phyloP scores from a whole-genome alignment of 192 early-diverging fungal genomes.

The Spinellus fusiger region DNA sequence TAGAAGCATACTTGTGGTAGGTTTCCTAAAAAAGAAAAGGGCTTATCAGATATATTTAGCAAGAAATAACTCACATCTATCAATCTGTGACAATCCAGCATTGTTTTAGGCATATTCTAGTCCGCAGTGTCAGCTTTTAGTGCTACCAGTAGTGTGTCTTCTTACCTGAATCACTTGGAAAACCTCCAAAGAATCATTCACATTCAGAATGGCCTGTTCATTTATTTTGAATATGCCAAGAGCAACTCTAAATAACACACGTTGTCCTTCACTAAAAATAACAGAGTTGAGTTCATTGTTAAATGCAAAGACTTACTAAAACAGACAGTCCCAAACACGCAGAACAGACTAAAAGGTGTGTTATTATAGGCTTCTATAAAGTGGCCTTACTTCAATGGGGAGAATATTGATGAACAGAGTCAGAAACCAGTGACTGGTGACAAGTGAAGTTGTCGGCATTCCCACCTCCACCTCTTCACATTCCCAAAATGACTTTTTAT shows the following conservation, averaged over 20 bases:
- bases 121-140: not conserved
- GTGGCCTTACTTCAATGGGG: constrained; percentile 54
- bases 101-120: constrained; percentile 54
- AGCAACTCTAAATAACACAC: constrained; percentile 69
- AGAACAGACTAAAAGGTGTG: constrained; percentile 45
- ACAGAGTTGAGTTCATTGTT: not conserved
- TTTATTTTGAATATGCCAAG: constrained; percentile 67
- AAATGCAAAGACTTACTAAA: constrained; percentile 40
- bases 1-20: constrained; percentile 18
- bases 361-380: not conserved
- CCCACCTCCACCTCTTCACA: constrained; percentile 38
- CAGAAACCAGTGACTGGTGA: constrained; percentile 79
- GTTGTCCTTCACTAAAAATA: constrained; percentile 48
- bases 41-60: not conserved
- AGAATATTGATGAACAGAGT: constrained; percentile 71
- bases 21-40: constrained; percentile 11
- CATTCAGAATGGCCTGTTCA: constrained; percentile 51
- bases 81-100: constrained; percentile 58
- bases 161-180: constrained; percentile 52
- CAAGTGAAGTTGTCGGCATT: constrained; percentile 59
- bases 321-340: constrained; percentile 79
- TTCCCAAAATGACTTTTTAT: constrained; percentile 34
- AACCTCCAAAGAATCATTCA: constrained; percentile 52
- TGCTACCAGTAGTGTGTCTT: not conserved
- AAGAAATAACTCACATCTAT: constrained; percentile 38